Conservation (phyloP, 495 filamentous ascomycete genomes). For the Penicillium macrosclerotiorum region DNA sequence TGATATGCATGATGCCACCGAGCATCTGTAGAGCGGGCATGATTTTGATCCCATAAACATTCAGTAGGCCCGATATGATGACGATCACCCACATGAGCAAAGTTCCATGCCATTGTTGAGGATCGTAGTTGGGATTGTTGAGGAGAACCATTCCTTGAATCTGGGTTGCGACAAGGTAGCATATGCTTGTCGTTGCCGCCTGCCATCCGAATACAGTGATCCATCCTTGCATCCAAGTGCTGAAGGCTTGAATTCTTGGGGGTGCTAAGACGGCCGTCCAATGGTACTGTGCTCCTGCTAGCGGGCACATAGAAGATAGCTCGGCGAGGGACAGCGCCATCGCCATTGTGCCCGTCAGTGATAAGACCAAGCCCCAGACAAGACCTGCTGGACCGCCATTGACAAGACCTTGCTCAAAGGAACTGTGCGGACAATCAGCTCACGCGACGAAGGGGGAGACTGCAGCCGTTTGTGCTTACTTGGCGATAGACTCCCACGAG, state of each 20-base stretch:
- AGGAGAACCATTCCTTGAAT: conserved; percentile 45
- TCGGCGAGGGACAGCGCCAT: conserved; percentile 30
- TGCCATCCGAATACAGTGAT: conserved; percentile 44
- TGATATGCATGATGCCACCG: conserved; percentile 44
- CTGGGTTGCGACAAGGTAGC: conserved; percentile 35
- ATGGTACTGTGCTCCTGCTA: conserved; percentile 29
- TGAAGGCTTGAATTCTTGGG: conserved; percentile 15
- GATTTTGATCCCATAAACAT: conserved; percentile 39
- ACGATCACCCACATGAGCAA: conserved; percentile 43
- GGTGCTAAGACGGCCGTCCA: conserved; percentile 28
- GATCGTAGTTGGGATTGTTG: conserved; percentile 37
- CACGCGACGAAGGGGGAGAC: not conserved
- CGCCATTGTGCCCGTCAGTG: conserved; percentile 22
- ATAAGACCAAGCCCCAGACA: conserved; percentile 31
- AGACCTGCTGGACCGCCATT: conserved; percentile 31
- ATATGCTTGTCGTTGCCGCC: conserved; percentile 28
- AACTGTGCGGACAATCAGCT: conserved; percentile 2
- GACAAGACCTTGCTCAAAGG: conserved; percentile 18
- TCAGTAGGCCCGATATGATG: conserved; percentile 30
- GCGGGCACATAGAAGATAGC: conserved; percentile 37
- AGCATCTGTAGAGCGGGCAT: conserved; percentile 46
- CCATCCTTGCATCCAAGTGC: conserved; percentile 28
- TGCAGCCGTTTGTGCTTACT: conserved; percentile 2
- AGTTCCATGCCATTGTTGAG: conserved; percentile 45
- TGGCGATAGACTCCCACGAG: conserved; percentile 28